Evolutionary conservation across 352 stramenopile genomes (phyloP), one percentile per base, ranked within the genome.

Genomic region (Phytophthora vignae): DNA sequence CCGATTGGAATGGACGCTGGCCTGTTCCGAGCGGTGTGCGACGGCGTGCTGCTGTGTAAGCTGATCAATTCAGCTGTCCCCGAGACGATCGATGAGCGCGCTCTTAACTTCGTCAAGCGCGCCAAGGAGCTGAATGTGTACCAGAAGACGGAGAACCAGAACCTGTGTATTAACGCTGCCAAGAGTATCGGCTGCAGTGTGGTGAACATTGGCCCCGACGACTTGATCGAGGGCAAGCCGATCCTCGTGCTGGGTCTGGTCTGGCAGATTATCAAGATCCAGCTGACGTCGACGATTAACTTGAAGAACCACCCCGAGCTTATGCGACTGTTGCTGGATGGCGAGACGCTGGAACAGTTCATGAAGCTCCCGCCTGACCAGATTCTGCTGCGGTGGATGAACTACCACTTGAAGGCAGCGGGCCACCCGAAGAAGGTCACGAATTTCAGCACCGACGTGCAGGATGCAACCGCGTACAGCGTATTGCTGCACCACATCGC

Each of bases 231-330:
- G 74, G 89, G 89, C 31, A 91, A 91, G 42, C 90, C 90, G 0
- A 97, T 98, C 44, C 75, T 98, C 4, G 91, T 98, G 60, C 86
- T 98, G 12, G 94, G 93, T 7, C 72, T 98, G 27, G 86, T 98
- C 15, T 98, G 94, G 94, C 94, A 98, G 68, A 97, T 98, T 67
- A 97, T 98, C 77, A 96, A 96, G 79, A 97, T 98, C 54, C 92
- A 98, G 66, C 74, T 98, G 55, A 96, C 95, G 25, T 93, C 87
- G 46, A 94, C 85, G 36, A 98, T 98, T 71, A 96, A 96, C 72
- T 72, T 98, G 58, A 98, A 97, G 77, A 96, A 97, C 65, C 90
- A 96, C 74, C 94, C 94, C 0, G 93, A 98, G 72, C 75, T 98
- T 1, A 91, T 98, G 72, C 85, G 88, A 2, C 78, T 97, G 64